Evolutionary conservation across 1,139 yeast genomes (phyloP).

Genomic region (Arxiozyma heterogenica): DNA sequence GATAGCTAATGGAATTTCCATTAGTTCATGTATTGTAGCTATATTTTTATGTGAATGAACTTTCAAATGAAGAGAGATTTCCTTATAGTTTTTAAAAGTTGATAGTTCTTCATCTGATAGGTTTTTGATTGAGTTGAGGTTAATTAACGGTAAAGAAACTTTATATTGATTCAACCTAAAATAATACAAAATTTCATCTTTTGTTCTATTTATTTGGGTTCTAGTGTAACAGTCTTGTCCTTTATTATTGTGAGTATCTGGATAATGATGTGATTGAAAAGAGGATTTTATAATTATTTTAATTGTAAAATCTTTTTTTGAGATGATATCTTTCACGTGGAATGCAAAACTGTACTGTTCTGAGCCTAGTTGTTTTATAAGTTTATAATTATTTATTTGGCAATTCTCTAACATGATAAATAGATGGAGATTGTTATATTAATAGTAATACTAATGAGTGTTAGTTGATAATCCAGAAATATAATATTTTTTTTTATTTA

Average conservation of each 20-base stretch:
- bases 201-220: constrained; percentile 13
- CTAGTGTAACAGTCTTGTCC: constrained; percentile 5
- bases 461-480: too few species aligned
- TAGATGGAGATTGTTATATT: background rate
- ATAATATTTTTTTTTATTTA: too few species aligned
- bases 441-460: too few species aligned
- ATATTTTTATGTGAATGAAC: constrained; percentile 75
- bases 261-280: constrained; percentile 7
- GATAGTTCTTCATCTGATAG: constrained; percentile 19
- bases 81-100: constrained; percentile 36
- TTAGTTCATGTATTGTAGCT: constrained; percentile 63
- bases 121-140: constrained; percentile 22
- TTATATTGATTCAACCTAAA: constrained; percentile 23
- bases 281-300: constrained; percentile 52
- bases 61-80: constrained; percentile 62
- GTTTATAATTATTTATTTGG: constrained; percentile 24
- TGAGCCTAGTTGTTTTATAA: constrained; percentile 47
- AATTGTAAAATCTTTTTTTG: constrained; percentile 54
- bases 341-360: constrained; percentile 88
- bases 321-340: constrained; percentile 49
- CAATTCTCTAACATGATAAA: constrained; percentile 22
- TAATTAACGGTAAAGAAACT: constrained; percentile 23
- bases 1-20: constrained; percentile 44
- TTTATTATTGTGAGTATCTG: background rate
- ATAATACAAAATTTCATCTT: constrained; percentile 21